Conservation (phyloP, 192 early-diverging fungal genomes). For the Ambispora gerdemannii region DNA sequence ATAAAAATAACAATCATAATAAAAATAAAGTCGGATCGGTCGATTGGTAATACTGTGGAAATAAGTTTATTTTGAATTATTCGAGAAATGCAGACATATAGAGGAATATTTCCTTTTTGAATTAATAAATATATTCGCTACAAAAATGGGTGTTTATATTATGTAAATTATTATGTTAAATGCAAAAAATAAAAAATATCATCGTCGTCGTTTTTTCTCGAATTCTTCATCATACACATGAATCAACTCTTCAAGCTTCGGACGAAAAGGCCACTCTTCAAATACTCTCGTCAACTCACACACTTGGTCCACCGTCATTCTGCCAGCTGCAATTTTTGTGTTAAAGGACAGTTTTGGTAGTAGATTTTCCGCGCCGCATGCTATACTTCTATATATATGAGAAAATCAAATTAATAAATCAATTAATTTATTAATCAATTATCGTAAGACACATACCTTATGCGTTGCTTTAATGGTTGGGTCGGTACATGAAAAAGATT, state of each 20-base stretch:
- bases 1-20: too few relatives aligned
- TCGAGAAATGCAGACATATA: neutral
- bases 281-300: neutral
- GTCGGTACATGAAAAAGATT: neutral
- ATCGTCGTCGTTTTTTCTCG: neutral
- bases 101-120: neutral
- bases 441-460: neutral
- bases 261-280: neutral
- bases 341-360: neutral
- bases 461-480: neutral
- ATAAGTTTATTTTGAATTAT: too few relatives aligned
- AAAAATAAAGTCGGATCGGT: too few relatives aligned
- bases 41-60: too few relatives aligned
- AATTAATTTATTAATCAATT: neutral
- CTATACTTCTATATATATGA: neutral
- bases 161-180: neutral
- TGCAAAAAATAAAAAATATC: neutral
- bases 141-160: too few relatives aligned
- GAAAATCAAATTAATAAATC: neutral
- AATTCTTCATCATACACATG: neutral
- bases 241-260: neutral
- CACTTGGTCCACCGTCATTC: neutral
- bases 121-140: too few relatives aligned
- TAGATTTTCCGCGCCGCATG: neutral
- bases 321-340: neutral